These are phyloP conservation scores for Coemansia sp. DNA, from an alignment of 192 early-diverging fungal species.

Conservation along the genomic window DNA sequence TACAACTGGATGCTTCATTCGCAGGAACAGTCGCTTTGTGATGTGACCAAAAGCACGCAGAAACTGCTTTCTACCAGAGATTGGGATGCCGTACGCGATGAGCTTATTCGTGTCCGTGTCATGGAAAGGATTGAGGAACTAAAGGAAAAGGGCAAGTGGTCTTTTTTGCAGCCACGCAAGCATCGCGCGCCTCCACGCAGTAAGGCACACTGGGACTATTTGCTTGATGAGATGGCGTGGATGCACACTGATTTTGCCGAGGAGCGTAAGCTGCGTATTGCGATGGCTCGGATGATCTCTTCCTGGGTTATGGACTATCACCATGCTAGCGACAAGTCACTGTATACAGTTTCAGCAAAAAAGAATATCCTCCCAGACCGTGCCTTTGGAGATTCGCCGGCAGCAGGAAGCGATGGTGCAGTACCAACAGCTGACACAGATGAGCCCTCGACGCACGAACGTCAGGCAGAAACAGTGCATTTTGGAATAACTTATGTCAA, in stretches of 20 bases:
- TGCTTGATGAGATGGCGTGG: constrained; percentile 57
- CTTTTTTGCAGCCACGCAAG: constrained; percentile 53
- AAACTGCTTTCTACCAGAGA: constrained; percentile 44
- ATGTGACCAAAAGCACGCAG: constrained; percentile 19
- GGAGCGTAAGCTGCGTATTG: constrained; percentile 51
- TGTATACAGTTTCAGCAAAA: constrained; percentile 34
- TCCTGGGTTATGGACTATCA: constrained; percentile 58
- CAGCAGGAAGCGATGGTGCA: not conserved
- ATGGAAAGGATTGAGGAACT: constrained; percentile 56
- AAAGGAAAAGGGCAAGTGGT: constrained; percentile 51
- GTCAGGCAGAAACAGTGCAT: not conserved
- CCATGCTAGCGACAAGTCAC: constrained; percentile 40
- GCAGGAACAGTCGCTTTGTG: constrained; percentile 48
- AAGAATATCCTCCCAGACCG: constrained; percentile 13
- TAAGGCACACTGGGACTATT: constrained; percentile 57
- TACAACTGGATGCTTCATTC: constrained; percentile 44
- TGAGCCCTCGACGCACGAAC: not conserved
- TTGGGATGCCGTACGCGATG: constrained; percentile 53
- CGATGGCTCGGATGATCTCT: constrained; percentile 39
- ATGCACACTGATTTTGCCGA: constrained; percentile 55
- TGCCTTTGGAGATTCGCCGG: not conserved
- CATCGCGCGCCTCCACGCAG: constrained; percentile 53
- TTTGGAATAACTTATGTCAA: not conserved
- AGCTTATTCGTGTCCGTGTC: constrained; percentile 43
- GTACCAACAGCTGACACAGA: not conserved